Base-by-base conservation (phyloP, 371 early-diverging fungal genomes). In the Mortierella sp. region DNA sequence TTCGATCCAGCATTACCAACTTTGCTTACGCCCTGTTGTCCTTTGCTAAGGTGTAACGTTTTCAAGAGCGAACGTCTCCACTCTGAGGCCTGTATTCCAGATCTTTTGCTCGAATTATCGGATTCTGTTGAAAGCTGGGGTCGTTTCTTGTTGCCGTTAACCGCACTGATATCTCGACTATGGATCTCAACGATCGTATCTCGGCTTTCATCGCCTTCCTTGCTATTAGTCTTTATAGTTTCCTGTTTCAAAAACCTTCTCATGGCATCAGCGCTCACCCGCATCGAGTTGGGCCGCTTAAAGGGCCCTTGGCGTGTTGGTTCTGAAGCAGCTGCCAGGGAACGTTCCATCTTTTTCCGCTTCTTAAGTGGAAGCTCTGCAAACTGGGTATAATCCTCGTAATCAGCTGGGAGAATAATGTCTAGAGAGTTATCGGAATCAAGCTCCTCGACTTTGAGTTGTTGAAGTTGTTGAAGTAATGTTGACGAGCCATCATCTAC, bases 341-440 rank as follows among this genome's bases (percentile, higher is more conserved):
- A 61, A 0, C 61, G 57, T 60, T 76, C 72, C 68, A 76, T 54
- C 49, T 76, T 76, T 64, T 76, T 76, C 43, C 76, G 67, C 60
- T 71, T 76, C 65, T 76, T 76, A 32, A 71, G 68, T 3, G 76
- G 76, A 8, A 71, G 64, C 28, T 76, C 76, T 17, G 76, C 76
- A 55, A 64, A 76, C 64, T 67, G 76, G 49, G 76, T 76, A 56
- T 76, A 76, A 49, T 76, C 76, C 4, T 71, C 64, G 32, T 76
- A 76, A 35, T 76, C 76, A 1, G 22, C 64, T 6, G 76, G 76
- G n/a, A 56, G 65, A 43, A 76, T 76, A 42, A 76, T 70, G 51
- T 76, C 76, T 49, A 76, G 57, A 3, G 76, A 76, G 19, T 71
- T 26, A 34, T 76, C 76, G 13, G 76, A 76, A 42, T 76, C 76